These are phyloP conservation scores for Kodamaea plutei DNA, from an alignment of 1,139 yeast genomes.

Conservation along the genomic window DNA sequence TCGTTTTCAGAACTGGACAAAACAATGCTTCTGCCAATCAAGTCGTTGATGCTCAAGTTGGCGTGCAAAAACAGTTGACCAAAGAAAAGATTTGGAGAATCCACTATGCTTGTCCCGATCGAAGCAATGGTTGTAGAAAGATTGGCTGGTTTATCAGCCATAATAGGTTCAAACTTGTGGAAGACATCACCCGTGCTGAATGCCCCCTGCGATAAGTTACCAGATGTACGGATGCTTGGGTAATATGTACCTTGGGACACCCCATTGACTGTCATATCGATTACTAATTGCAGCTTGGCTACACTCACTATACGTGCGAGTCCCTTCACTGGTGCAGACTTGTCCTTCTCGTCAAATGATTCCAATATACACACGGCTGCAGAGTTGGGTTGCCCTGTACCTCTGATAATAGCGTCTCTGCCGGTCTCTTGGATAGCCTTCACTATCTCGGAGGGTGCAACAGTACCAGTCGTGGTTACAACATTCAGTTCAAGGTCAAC, in stretches of 20 bases:
- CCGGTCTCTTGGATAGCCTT: slow-evolving; percentile 67
- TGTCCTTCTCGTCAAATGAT: slow-evolving; percentile 51
- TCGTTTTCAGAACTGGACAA: slow-evolving; percentile 44
- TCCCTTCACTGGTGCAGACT: slow-evolving; percentile 68
- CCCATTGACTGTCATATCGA: slow-evolving; percentile 79
- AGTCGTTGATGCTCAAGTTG: slow-evolving; percentile 51
- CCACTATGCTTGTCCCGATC: slow-evolving; percentile 31
- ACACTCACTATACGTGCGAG: slow-evolving; percentile 83
- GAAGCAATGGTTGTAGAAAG: slow-evolving; percentile 34
- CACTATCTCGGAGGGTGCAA: slow-evolving; percentile 69
- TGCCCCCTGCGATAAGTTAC: slow-evolving; percentile 76
- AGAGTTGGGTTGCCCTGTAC: slow-evolving; percentile 81
- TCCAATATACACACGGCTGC: slow-evolving; percentile 93
- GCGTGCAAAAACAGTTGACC: slow-evolving; percentile 69
- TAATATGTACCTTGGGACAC: slow-evolving; percentile 59
- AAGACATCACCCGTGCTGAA: slow-evolving; percentile 57
- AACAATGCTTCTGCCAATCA: slow-evolving; percentile 80
- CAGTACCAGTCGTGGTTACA: slow-evolving; percentile 60
- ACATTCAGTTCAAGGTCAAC: slow-evolving; percentile 53
- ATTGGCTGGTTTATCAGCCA: slow-evolving; percentile 29
- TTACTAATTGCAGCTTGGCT: slow-evolving; percentile 43
- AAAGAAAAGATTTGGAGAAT: slow-evolving; percentile 24
- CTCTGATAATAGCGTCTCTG: slow-evolving; percentile 85
- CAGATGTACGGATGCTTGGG: slow-evolving; percentile 66
- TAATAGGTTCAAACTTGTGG: slow-evolving; percentile 46